Conservation (phyloP, 1,284 basidiomycete species). For the Ganoderma boninense region DNA sequence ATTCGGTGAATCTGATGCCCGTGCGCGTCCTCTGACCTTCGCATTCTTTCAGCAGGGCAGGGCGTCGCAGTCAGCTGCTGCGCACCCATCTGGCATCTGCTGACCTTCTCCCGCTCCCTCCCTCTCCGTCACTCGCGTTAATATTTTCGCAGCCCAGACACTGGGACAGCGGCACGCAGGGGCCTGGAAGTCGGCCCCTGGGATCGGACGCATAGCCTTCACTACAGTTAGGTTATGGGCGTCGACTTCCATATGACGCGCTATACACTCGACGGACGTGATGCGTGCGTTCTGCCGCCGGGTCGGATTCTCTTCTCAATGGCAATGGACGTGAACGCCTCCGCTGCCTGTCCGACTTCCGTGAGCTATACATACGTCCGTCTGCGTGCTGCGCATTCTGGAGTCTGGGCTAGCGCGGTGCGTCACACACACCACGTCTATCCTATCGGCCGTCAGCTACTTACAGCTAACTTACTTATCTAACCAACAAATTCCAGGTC, state of each 20-base stretch:
- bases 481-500: too few relatives aligned
- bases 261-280: neutral
- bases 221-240: neutral
- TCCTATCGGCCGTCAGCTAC: neutral
- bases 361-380: too few relatives aligned
- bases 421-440: neutral
- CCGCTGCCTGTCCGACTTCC: neutral
- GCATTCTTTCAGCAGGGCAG: neutral
- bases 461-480: too few relatives aligned
- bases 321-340: too few relatives aligned
- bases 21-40: neutral
- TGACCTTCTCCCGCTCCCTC: neutral
- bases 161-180: neutral
- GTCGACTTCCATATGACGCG: conserved; percentile 1
- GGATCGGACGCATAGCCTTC: neutral
- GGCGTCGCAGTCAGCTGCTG: neutral
- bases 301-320: neutral
- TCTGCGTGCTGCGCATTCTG: neutral
- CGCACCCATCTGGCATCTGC: neutral
- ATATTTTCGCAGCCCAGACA: neutral
- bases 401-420: too few relatives aligned
- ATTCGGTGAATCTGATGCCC: neutral
- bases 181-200: neutral
- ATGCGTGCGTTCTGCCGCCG: neutral
- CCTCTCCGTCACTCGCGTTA: neutral